phyloP scores from a whole-genome alignment of 2,329 filamentous ascomycete genomes.

The Fonsecaea monophora region DNA sequence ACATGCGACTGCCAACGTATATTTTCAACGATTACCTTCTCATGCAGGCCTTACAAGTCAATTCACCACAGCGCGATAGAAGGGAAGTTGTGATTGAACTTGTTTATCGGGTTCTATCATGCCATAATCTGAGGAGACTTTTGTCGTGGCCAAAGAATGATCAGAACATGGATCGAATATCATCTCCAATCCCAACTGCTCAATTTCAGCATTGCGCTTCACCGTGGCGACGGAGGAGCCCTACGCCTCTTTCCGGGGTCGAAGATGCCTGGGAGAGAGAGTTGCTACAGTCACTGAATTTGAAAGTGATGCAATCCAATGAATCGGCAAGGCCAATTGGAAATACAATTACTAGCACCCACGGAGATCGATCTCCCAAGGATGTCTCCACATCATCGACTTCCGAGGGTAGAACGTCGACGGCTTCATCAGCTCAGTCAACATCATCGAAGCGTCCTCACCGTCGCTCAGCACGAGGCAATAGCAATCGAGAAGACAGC shows the following conservation, averaged over 20 bases:
- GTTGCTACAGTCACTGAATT: conserved; percentile 6
- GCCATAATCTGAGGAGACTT: conserved; percentile 7
- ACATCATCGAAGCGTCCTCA: conserved; percentile 10
- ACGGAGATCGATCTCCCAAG: conserved; percentile 1
- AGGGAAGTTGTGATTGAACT: conserved; percentile 9
- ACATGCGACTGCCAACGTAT: not conserved
- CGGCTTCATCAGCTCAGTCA: conserved; percentile 11
- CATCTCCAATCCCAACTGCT: not conserved
- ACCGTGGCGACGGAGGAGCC: not conserved
- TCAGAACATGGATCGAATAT: not conserved
- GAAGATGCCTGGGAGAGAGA: conserved; percentile 13
- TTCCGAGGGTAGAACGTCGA: conserved; percentile 2
- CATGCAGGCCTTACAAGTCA: conserved; percentile 8
- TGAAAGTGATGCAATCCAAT: not conserved
- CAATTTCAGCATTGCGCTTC: conserved; percentile 5
- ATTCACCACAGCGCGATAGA: conserved; percentile 5
- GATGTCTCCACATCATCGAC: conserved; percentile 3
- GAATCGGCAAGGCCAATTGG: not conserved
- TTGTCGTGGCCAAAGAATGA: conserved; percentile 1
- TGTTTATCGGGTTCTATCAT: conserved; percentile 7
- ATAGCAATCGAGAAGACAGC: conserved; percentile 7
- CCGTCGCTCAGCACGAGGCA: conserved; percentile 5
- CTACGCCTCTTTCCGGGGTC: not conserved
- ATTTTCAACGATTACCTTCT: not conserved
- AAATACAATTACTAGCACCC: not conserved